phyloP scores from a whole-genome alignment of 2,329 filamentous ascomycete species.

The Ascochyta rabiei region DNA sequence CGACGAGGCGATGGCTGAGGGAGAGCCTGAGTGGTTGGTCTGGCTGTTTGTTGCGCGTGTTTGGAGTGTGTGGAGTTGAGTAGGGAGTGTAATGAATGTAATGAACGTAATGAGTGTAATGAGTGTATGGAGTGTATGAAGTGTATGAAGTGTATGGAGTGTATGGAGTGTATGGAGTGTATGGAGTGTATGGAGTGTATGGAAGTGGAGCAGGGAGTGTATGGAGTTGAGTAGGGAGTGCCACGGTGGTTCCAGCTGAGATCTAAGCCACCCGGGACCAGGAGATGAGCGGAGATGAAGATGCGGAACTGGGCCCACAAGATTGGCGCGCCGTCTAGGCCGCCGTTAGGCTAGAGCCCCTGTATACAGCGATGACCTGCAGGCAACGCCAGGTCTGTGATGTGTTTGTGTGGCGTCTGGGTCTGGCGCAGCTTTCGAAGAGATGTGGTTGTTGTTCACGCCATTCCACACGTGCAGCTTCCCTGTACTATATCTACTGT shows the following conservation, averaged over 20 bases:
- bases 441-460: background rate
- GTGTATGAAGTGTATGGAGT: background rate
- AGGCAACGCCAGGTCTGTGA: background rate
- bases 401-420: background rate
- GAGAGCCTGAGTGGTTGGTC: background rate
- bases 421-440: background rate
- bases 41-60: background rate
- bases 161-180: background rate
- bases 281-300: slow-evolving; percentile 28
- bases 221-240: background rate
- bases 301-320: slow-evolving; percentile 17
- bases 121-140: slow-evolving; percentile 9
- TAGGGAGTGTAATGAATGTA: too few species aligned
- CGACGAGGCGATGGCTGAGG: slow-evolving; percentile 6
- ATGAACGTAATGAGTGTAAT: too few species aligned
- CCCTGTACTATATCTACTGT: background rate
- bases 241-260: slow-evolving; percentile 18
- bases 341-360: slow-evolving; percentile 13
- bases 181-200: background rate
- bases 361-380: slow-evolving; percentile 3
- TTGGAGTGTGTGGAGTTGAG: background rate
- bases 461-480: background rate
- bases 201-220: background rate
- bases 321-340: slow-evolving; percentile 24
- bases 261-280: slow-evolving; percentile 19